Evolutionary conservation across 73 alveolate genomes (phyloP).

Genomic region (Tetrahymena elliotti): DNA sequence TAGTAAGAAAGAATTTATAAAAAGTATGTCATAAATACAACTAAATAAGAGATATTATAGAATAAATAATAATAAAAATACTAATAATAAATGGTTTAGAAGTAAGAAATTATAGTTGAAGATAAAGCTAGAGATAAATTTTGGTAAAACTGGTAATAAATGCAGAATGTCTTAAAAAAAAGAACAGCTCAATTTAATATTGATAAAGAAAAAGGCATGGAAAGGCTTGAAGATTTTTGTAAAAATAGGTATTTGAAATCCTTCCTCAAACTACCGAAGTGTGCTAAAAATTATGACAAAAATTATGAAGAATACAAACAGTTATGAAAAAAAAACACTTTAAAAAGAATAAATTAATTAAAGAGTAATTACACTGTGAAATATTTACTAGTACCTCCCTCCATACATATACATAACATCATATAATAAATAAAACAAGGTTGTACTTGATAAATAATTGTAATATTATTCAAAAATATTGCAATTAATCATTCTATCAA

Average conservation of each 20-base stretch:
- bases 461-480: too few species aligned
- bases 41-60: background rate
- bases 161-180: background rate
- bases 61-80: background rate
- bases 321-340: background rate
- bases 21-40: background rate
- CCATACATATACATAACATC: too few species aligned
- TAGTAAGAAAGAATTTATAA: background rate
- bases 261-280: background rate
- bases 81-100: background rate
- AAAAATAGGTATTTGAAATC: background rate
- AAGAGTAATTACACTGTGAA: too few species aligned
- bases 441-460: too few species aligned
- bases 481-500: too few species aligned
- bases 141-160: background rate
- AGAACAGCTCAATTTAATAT: background rate
- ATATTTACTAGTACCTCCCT: too few species aligned
- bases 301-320: background rate
- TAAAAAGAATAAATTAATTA: too few species aligned
- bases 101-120: background rate
- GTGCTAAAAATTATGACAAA: background rate
- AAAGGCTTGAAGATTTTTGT: background rate
- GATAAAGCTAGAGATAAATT: background rate
- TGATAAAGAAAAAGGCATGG: background rate
- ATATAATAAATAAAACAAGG: too few species aligned